phyloP scores from a whole-genome alignment of 1,139 yeast genomes.

The Sugiyamaella castrensis region DNA sequence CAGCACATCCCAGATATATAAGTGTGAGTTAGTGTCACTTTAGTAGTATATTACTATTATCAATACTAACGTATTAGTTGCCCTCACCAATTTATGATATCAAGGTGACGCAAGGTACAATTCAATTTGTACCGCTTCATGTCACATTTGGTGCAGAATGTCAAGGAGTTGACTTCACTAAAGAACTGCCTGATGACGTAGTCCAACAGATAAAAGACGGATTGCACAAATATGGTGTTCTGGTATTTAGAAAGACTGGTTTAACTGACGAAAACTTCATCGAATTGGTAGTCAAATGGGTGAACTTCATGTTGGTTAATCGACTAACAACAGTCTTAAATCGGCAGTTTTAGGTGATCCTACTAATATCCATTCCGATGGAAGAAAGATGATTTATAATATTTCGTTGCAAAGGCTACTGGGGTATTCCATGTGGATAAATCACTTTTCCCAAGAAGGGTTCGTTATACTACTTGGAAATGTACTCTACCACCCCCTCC shows the following conservation, averaged over 20 bases:
- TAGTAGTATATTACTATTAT: no score
- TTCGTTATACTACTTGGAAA: conserved; percentile 13
- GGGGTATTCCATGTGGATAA: conserved; percentile 16
- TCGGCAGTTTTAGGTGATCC: conserved; percentile 13
- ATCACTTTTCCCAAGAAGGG: conserved; percentile 13
- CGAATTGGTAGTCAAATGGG: conserved; percentile 7
- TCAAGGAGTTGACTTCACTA: conserved; percentile 11
- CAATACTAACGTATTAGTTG: no score
- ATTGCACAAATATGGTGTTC: conserved; percentile 12
- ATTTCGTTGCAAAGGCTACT: conserved; percentile 15
- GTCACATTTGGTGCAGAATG: conserved; percentile 15
- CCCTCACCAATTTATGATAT: no score
- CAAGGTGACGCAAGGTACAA: conserved; percentile 5
- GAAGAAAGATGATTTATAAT: conserved; percentile 13
- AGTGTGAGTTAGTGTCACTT: no score
- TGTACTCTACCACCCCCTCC: conserved; percentile 7
- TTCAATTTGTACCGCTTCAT: conserved; percentile 12
- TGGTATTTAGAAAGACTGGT: conserved; percentile 14
- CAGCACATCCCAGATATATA: no score
- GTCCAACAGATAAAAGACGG: conserved; percentile 10
- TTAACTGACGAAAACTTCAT: conserved; percentile 10
- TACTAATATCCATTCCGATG: conserved; percentile 14
- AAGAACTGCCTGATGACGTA: conserved; percentile 7
- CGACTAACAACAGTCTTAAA: conserved; percentile 7
- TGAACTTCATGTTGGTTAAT: not conserved